Base-by-base conservation (phyloP, 2,329 filamentous ascomycete genomes). In the Colletotrichum sp. region DNA sequence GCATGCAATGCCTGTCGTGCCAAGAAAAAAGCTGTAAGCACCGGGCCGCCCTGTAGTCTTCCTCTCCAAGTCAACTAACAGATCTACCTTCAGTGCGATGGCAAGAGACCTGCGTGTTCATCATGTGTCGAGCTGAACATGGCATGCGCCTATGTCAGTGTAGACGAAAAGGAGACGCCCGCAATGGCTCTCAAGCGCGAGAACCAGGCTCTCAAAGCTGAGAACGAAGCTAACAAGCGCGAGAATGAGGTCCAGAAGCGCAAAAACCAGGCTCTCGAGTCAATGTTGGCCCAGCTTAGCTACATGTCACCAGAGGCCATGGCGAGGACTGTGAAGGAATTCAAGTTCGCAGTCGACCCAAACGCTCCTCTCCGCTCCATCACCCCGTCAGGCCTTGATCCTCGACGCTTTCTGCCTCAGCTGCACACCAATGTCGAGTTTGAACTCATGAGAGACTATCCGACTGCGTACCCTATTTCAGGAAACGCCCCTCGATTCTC, bases 1-100 rank as follows among this genome's bases (percentile, higher is more conserved):
- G 80, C 80, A 6, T 81, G 80, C 73, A 78, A 81, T 63, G 36
- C 69, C 13, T 81, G 80, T 39, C 65, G 80, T n/a, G 73, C 77
- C 52, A 79, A 75, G 32, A 81, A 80, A 39, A 79, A 78, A 13
- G 71, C 79, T 60, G 79, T 80, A 71, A 26, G 80, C 55, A 65
- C 12, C 59, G 12, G 52, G 36, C 49, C 18, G 16, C 30, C 21
- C 60, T 10, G 1, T 6, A 44, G 28, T 7, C 26, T 62, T n/a
- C 15, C 13, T 39, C 36, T 15, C 18, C 30, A 32, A 77, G 52
- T 52, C 44, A 26, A 36, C 74, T 76, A 32, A 69, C 59, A 28
- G 18, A 18, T 13, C 15, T 32, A 52, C 55, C 30, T 18, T 34
- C 16, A 80, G 77, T 79, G 78, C 62, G 77, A 80, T 67, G 78